Conservation (phyloP, 345 rosid species). For the Heritiera littoralis region DNA sequence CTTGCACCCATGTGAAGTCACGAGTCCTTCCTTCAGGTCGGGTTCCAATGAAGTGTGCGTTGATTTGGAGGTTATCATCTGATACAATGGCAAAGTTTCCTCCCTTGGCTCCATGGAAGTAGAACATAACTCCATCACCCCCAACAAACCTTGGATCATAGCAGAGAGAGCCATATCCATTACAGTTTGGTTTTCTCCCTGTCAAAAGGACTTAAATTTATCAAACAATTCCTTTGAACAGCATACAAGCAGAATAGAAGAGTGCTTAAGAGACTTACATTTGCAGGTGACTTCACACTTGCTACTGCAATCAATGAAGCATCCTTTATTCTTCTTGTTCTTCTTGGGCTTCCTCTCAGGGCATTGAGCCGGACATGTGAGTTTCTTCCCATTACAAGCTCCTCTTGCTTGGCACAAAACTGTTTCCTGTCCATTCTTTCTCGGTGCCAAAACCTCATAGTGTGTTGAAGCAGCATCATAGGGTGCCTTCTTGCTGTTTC, state of each 20-base stretch:
- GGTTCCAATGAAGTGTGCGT: slow-evolving; percentile 85
- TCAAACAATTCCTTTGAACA: not conserved
- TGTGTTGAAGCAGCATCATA: slow-evolving; percentile 31
- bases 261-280: slow-evolving; percentile 43
- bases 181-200: slow-evolving; percentile 76
- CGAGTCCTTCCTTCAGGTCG: slow-evolving; percentile 72
- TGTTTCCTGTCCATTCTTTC: slow-evolving; percentile 50
- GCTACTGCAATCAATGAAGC: slow-evolving; percentile 69
- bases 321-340: slow-evolving; percentile 66
- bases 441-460: slow-evolving; percentile 33
- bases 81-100: slow-evolving; percentile 87
- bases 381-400: slow-evolving; percentile 40
- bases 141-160: slow-evolving; percentile 82
- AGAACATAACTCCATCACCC: slow-evolving; percentile 88
- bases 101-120: slow-evolving; percentile 81
- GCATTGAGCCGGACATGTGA: slow-evolving; percentile 70
- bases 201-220: slow-evolving; percentile 16
- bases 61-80: slow-evolving; percentile 74
- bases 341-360: slow-evolving; percentile 61
- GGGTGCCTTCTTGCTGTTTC: slow-evolving; percentile 21
- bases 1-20: slow-evolving; percentile 92
- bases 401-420: slow-evolving; percentile 45
- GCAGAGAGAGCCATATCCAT: slow-evolving; percentile 79
- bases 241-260: not conserved
- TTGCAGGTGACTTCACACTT: slow-evolving; percentile 85